phyloP scores from a whole-genome alignment of 2,329 filamentous ascomycete species.

The Fusarium nygamai region DNA sequence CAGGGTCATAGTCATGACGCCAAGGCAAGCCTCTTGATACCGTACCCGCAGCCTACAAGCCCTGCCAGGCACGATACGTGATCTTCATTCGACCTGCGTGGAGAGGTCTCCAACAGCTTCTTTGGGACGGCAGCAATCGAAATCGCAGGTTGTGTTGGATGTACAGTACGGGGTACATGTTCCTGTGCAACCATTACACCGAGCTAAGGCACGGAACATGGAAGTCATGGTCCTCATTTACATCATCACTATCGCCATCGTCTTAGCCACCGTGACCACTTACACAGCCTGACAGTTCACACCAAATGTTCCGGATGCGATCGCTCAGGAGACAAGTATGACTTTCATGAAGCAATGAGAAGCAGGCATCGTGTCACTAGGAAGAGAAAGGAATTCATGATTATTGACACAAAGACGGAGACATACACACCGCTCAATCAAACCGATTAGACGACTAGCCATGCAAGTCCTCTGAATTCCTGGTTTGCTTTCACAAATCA shows the following conservation, averaged over 20 bases:
- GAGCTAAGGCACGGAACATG: conserved; percentile 35
- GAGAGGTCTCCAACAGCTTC: conserved; percentile 5
- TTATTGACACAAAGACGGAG: conserved; percentile 1
- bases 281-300: conserved; percentile 13
- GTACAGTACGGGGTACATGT: conserved; percentile 18
- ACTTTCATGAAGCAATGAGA: conserved; percentile 8
- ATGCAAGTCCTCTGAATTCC: not conserved
- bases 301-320: conserved; percentile 6
- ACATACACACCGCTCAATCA: conserved; percentile 24
- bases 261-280: conserved; percentile 27
- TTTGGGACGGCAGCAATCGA: not conserved
- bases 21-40: conserved; percentile 5
- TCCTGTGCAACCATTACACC: conserved; percentile 33
- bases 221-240: conserved; percentile 34
- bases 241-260: conserved; percentile 33
- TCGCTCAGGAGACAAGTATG: conserved; percentile 8
- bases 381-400: not conserved
- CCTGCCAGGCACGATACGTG: conserved; percentile 10
- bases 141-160: conserved; percentile 1
- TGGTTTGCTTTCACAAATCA: conserved; percentile 8
- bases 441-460: not conserved
- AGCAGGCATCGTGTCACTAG: not conserved
- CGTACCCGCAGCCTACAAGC: not conserved
- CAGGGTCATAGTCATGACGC: not conserved
- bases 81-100: not conserved